These are phyloP conservation scores for Volutella citrinella DNA, from an alignment of 2,329 filamentous ascomycete genomes.

Conservation along the genomic window DNA sequence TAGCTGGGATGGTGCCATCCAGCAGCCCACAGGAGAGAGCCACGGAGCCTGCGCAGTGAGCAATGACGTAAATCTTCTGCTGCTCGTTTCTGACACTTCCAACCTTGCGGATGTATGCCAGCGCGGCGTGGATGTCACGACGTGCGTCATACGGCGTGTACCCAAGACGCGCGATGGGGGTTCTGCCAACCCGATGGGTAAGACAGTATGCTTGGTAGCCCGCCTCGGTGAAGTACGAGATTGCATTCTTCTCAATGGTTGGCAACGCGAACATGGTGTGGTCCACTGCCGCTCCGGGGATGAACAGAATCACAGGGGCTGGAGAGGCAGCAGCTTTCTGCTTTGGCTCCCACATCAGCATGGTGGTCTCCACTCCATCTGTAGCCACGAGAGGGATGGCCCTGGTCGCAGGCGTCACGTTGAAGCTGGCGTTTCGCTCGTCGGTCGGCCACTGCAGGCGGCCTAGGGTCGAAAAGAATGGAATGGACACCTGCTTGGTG, in stretches of 20 bases:
- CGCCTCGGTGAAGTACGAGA: constrained; percentile 59
- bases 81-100: constrained; percentile 21
- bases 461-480: constrained; percentile 18
- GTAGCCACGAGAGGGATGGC: constrained; percentile 44
- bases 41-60: constrained; percentile 62
- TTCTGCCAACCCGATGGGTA: constrained; percentile 56
- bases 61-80: constrained; percentile 51
- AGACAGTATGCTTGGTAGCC: constrained; percentile 59
- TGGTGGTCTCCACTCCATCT: constrained; percentile 50
- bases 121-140: constrained; percentile 54
- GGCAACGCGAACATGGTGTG: constrained; percentile 61
- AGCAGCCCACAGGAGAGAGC: constrained; percentile 56
- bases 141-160: constrained; percentile 60
- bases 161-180: constrained; percentile 48
- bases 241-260: constrained; percentile 58
- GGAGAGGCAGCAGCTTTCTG: constrained; percentile 22
- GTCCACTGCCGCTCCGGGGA: constrained; percentile 62
- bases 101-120: constrained; percentile 48
- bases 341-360: constrained; percentile 56
- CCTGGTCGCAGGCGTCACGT: constrained; percentile 28
- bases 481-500: constrained; percentile 6
- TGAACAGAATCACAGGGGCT: constrained; percentile 46
- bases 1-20: constrained; percentile 55
- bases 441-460: constrained; percentile 15
- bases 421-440: constrained; percentile 2